Percentiles rank a stretch among this genome's conserved stretches.
Evolutionary conservation across 345 rosid species (phyloP).

Genomic region (Linum lewisii): DNA sequence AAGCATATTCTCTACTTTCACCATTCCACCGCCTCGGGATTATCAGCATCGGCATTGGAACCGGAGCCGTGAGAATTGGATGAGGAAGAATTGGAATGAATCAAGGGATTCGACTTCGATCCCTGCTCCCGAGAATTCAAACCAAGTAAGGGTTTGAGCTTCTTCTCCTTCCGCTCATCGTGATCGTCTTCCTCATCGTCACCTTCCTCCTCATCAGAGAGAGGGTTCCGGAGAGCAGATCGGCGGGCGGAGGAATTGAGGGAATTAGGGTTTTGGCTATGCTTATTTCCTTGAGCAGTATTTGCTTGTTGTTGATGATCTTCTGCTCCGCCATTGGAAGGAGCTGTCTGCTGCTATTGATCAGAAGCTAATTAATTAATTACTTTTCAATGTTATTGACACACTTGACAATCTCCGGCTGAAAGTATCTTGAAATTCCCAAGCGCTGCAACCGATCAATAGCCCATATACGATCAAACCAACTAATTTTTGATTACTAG

Average conservation of each 20-base stretch:
- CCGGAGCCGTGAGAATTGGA: conserved; percentile 22
- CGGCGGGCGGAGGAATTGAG: conserved; percentile 28
- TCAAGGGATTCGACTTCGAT: conserved; percentile 16
- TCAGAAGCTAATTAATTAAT: no score
- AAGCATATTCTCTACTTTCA: no score
- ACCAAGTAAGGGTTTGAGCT: conserved; percentile 59
- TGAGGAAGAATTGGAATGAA: conserved; percentile 7
- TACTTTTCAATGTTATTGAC: conserved; percentile 61
- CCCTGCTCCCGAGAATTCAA: conserved; percentile 45
- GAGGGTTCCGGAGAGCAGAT: conserved; percentile 49
- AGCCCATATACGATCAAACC: conserved; percentile 80
- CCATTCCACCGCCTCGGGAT: no score
- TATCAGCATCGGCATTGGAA: conserved; percentile 32
- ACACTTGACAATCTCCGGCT: conserved; percentile 48
- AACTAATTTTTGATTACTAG: no score
- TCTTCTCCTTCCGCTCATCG: conserved; percentile 67
- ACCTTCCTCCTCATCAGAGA: conserved; percentile 16
- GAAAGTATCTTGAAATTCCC: conserved; percentile 79
- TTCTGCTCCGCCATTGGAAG: no score
- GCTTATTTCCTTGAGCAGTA: no score
- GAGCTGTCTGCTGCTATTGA: no score
- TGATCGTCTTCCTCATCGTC: conserved; percentile 41
- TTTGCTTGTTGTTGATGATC: no score
- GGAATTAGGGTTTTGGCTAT: conserved; percentile 53
- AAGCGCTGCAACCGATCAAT: conserved; percentile 90